Percentiles rank a stretch among this genome's conserved stretches.
phyloP scores from a whole-genome alignment of 495 filamentous ascomycete species.

The Podospora sp. region DNA sequence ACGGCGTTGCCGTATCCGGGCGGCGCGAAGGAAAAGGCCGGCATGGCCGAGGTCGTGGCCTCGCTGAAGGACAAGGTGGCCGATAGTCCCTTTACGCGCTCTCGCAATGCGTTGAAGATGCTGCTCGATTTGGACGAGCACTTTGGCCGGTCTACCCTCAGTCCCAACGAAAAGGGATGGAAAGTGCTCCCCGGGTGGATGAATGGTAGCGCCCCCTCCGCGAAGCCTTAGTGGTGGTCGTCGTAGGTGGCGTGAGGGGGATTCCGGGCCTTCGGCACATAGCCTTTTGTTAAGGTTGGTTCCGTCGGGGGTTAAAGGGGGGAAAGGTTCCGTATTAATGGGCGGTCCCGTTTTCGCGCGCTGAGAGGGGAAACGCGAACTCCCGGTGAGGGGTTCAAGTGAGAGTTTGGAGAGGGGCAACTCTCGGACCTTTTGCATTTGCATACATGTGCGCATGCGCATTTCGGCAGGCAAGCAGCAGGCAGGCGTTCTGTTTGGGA shows the following conservation, averaged over 20 bases:
- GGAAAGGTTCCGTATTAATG: background rate
- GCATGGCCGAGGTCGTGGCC: slow-evolving; percentile 38
- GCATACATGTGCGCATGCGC: background rate
- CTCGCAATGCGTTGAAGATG: slow-evolving; percentile 93
- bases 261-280: background rate
- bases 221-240: background rate
- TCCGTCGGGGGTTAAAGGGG: background rate
- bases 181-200: slow-evolving; percentile 48
- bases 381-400: background rate
- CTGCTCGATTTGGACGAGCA: slow-evolving; percentile 92
- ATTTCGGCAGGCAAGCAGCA: slow-evolving; percentile 9
- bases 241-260: background rate
- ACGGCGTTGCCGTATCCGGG: slow-evolving; percentile 76
- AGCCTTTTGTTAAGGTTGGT: background rate
- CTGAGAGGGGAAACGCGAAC: background rate
- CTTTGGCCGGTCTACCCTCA: slow-evolving; percentile 69
- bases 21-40: slow-evolving; percentile 43
- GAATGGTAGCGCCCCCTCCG: slow-evolving; percentile 27
- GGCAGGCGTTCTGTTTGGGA: slow-evolving; percentile 14
- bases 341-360: background rate
- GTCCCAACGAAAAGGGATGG: slow-evolving; percentile 56
- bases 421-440: slow-evolving; percentile 5
- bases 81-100: slow-evolving; percentile 76
- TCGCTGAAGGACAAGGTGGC: slow-evolving; percentile 56
- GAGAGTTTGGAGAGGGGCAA: background rate